Conservation (phyloP, 2,329 filamentous ascomycete species). For the Stachybotrys echinatus region DNA sequence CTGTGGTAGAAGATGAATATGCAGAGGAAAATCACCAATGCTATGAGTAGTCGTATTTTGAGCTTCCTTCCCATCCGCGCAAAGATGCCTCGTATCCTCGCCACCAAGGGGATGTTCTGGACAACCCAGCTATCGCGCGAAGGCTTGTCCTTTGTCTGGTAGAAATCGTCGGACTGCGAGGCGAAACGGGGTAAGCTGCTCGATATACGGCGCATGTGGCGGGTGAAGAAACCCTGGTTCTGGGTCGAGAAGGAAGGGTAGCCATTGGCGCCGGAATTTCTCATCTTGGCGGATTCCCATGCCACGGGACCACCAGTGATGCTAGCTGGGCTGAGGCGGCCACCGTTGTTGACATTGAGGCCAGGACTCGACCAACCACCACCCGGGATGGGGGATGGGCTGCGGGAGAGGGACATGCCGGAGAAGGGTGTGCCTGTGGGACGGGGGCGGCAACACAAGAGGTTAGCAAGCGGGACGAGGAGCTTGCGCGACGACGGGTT, state of each 20-base stretch:
- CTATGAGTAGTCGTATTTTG: conserved; percentile 57
- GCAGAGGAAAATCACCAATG: conserved; percentile 54
- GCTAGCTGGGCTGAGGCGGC: conserved; percentile 55
- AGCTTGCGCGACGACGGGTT: neutral
- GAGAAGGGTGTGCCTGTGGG: conserved; percentile 47
- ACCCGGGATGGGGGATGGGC: conserved; percentile 76
- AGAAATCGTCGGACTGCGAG: conserved; percentile 40
- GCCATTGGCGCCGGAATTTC: conserved; percentile 65
- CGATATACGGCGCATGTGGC: conserved; percentile 77
- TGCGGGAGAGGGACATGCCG: conserved; percentile 80
- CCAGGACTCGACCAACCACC: conserved; percentile 79
- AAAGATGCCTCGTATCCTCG: conserved; percentile 39
- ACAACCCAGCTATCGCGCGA: conserved; percentile 46
- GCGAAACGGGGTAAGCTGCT: conserved; percentile 72
- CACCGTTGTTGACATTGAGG: conserved; percentile 46
- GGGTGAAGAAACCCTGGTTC: conserved; percentile 81
- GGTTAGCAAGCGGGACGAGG: conserved; percentile 13
- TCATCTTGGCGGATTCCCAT: conserved; percentile 79
- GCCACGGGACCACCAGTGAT: conserved; percentile 55
- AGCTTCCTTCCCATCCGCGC: conserved; percentile 57
- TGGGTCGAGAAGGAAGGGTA: conserved; percentile 76
- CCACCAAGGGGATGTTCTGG: conserved; percentile 39
- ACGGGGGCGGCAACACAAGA: conserved; percentile 11
- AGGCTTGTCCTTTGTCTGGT: conserved; percentile 74
- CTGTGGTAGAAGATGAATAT: conserved; percentile 65